Evolutionary conservation across 441 rosid species (phyloP).

Genomic region (Capsella rubella): DNA sequence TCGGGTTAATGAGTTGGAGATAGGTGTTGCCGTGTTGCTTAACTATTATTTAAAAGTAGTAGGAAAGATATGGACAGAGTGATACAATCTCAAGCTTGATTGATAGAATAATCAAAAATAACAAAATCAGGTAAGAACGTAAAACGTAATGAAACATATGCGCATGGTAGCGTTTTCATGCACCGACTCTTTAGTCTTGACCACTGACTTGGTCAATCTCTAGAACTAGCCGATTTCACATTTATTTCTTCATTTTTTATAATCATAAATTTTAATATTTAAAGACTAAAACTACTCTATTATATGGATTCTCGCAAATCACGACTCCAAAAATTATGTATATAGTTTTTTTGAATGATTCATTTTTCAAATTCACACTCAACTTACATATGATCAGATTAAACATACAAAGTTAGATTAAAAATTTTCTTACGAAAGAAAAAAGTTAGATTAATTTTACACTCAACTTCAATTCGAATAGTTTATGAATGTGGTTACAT

Average conservation of each 20-base stretch:
- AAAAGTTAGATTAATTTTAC: too few relatives aligned
- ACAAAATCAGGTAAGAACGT: conserved; percentile 28
- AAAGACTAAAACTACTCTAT: background rate
- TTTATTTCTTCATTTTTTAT: conserved; percentile 21
- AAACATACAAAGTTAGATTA: too few relatives aligned
- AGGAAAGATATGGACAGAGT: background rate
- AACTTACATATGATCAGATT: too few relatives aligned
- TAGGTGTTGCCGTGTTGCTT: background rate
- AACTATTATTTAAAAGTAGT: background rate
- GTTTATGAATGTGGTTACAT: too few relatives aligned
- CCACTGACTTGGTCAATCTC: conserved; percentile 43
- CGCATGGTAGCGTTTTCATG: conserved; percentile 39
- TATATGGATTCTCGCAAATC: too few relatives aligned
- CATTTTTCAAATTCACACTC: too few relatives aligned
- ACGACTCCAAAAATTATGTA: too few relatives aligned
- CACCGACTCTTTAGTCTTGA: conserved; percentile 46
- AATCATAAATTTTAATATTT: background rate
- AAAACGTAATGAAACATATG: conserved; percentile 23
- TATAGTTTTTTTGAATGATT: too few relatives aligned
- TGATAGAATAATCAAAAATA: conserved; percentile 26
- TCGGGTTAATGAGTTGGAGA: background rate
- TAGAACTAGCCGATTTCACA: conserved; percentile 30
- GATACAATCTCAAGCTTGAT: background rate
- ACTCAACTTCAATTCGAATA: too few relatives aligned
- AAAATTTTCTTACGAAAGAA: too few relatives aligned